Evolutionary conservation across 1,139 yeast genomes (phyloP).

Genomic region (Scheffersomyces lignicola): DNA sequence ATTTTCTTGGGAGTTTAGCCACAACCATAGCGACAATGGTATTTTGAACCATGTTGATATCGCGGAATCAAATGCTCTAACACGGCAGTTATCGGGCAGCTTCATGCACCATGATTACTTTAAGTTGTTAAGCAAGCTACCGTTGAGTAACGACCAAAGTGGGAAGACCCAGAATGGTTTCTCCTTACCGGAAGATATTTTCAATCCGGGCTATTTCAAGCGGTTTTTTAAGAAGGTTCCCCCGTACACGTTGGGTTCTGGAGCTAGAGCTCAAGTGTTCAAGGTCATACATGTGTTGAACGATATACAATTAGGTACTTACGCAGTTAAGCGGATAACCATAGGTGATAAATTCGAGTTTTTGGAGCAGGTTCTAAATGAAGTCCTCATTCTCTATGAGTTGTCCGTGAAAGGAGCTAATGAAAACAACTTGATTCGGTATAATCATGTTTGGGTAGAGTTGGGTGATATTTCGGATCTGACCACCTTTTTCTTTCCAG

Average conservation of each 20-base stretch:
- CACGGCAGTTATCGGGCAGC: slow-evolving; percentile 7
- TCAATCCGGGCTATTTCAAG: slow-evolving; percentile 73
- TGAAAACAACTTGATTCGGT: slow-evolving; percentile 67
- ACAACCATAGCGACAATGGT: background rate
- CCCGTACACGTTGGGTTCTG: slow-evolving; percentile 60
- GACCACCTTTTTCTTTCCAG: slow-evolving; percentile 28
- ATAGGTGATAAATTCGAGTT: slow-evolving; percentile 74
- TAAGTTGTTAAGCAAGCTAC: slow-evolving; percentile 34
- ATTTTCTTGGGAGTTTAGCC: slow-evolving; percentile 20
- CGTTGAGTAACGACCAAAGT: slow-evolving; percentile 15
- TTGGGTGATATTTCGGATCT: slow-evolving; percentile 58
- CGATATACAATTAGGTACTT: slow-evolving; percentile 69
- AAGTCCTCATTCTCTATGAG: slow-evolving; percentile 65
- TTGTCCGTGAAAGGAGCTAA: slow-evolving; percentile 42
- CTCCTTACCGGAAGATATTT: slow-evolving; percentile 39
- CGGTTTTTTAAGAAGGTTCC: slow-evolving; percentile 59
- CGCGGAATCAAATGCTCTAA: background rate
- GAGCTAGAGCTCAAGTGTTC: slow-evolving; percentile 81
- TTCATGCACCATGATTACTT: slow-evolving; percentile 44
- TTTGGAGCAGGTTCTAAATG: slow-evolving; percentile 69
- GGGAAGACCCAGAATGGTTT: slow-evolving; percentile 3
- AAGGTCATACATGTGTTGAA: slow-evolving; percentile 79
- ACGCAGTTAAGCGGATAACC: slow-evolving; percentile 82
- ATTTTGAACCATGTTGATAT: background rate
- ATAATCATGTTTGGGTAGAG: slow-evolving; percentile 93